Percentiles rank a stretch among this genome's conserved stretches.
Conservation (phyloP, 2,329 filamentous ascomycete genomes). For the Aspergillus quadrilineatus region DNA sequence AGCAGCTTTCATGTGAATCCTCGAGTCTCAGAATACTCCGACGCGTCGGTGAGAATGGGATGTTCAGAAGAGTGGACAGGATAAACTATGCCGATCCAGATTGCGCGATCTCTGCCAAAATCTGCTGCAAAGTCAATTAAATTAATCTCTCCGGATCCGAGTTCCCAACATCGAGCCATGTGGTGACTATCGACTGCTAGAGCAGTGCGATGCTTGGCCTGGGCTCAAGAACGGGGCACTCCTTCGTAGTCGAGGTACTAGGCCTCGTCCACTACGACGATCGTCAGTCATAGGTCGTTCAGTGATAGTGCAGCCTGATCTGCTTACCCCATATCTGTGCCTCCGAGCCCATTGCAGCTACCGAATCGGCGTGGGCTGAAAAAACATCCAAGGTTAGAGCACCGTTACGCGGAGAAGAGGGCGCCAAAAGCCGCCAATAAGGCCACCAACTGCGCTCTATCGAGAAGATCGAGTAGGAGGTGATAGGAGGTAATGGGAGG, state of each 20-base stretch:
- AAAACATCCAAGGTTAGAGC: background rate
- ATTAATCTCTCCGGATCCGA: conserved; percentile 1
- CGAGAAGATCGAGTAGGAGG: background rate
- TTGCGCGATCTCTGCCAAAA: conserved; percentile 7
- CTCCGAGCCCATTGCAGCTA: background rate
- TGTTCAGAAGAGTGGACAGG: background rate
- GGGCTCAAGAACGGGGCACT: background rate
- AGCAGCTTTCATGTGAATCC: background rate
- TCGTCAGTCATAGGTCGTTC: background rate
- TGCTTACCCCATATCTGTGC: background rate
- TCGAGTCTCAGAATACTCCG: background rate
- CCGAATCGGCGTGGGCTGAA: background rate
- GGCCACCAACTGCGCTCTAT: background rate
- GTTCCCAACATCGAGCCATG: conserved; percentile 7
- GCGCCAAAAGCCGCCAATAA: background rate
- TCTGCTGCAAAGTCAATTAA: conserved; percentile 6
- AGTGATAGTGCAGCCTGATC: background rate
- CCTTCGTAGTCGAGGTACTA: no score
- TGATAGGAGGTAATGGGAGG: background rate
- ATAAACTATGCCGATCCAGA: conserved; percentile 5
- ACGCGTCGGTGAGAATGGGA: background rate
- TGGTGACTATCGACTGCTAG: conserved; percentile 13
- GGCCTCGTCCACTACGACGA: background rate
- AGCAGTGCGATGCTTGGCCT: conserved; percentile 10
- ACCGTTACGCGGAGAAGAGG: background rate